These are phyloP conservation scores for Quercus phellos DNA, from an alignment of 331 rosid species.

Conservation along the genomic window DNA sequence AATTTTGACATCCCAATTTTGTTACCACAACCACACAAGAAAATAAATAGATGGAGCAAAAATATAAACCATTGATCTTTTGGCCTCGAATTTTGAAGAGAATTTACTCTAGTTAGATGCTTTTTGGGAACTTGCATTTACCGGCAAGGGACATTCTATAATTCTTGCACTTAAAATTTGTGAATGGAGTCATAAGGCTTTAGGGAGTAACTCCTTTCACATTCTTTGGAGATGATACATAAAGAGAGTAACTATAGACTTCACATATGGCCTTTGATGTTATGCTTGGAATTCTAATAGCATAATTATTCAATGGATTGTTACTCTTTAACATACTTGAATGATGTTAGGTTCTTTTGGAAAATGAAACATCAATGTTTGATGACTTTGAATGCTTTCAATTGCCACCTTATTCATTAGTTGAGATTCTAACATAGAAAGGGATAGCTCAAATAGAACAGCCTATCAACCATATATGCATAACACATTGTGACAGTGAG, in stretches of 20 bases:
- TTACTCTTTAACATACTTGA: too few species aligned
- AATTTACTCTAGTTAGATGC: background rate
- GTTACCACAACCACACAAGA: background rate
- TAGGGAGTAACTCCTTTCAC: background rate
- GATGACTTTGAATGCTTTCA: background rate
- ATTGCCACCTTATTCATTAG: background rate
- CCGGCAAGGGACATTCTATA: background rate
- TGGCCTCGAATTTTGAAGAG: background rate
- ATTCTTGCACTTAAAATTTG: background rate
- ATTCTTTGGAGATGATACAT: background rate
- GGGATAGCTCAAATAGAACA: too few species aligned
- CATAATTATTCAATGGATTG: background rate
- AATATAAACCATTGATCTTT: background rate
- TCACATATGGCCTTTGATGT: too few species aligned
- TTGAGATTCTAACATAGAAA: too few species aligned
- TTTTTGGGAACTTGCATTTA: background rate
- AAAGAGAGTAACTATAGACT: background rate
- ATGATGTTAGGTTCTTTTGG: background rate
- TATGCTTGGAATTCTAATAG: background rate
- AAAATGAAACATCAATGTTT: background rate
- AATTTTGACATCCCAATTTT: background rate
- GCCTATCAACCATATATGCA: too few species aligned
- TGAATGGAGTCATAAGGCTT: slow-evolving; percentile 30
- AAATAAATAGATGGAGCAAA: background rate
- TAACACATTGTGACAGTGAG: too few species aligned